Percentiles rank a stretch among this genome's conserved stretches.
Evolutionary conservation across 495 filamentous ascomycete genomes (phyloP).

Genomic region (Xylaria curta): DNA sequence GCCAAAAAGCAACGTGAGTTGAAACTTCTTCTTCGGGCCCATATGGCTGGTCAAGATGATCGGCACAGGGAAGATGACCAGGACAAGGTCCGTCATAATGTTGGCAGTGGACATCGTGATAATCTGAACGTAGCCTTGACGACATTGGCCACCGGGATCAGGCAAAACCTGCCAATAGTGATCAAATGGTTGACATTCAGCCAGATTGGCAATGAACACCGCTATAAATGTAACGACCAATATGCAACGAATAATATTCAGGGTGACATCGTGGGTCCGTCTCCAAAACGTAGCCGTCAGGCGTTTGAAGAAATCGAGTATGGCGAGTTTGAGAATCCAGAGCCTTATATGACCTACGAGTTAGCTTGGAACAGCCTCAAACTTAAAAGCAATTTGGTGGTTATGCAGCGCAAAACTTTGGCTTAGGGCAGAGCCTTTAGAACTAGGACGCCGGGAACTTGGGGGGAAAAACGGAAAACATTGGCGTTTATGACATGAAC

Average conservation of each 20-base stretch:
- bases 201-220: slow-evolving; percentile 78
- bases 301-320: slow-evolving; percentile 88
- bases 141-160: slow-evolving; percentile 84
- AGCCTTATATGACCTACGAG: slow-evolving; percentile 59
- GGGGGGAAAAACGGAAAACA: not conserved
- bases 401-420: not conserved
- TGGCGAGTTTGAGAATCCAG: slow-evolving; percentile 89
- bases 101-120: slow-evolving; percentile 87
- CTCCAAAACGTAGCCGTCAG: slow-evolving; percentile 73
- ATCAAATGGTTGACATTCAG: slow-evolving; percentile 82
- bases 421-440: not conserved
- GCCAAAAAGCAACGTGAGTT: slow-evolving; percentile 77
- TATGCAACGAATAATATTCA: slow-evolving; percentile 74
- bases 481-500: not conserved
- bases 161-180: slow-evolving; percentile 94
- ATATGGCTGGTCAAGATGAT: slow-evolving; percentile 79
- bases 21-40: slow-evolving; percentile 65
- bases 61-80: slow-evolving; percentile 87
- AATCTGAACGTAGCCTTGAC: slow-evolving; percentile 82
- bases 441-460: not conserved
- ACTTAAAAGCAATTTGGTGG: not conserved
- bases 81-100: slow-evolving; percentile 83
- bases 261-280: slow-evolving; percentile 67
- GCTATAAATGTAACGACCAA: slow-evolving; percentile 78
- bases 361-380: slow-evolving; percentile 27